Conservation (phyloP, 768 basidiomycete genomes). For the Galerina sulciceps region DNA sequence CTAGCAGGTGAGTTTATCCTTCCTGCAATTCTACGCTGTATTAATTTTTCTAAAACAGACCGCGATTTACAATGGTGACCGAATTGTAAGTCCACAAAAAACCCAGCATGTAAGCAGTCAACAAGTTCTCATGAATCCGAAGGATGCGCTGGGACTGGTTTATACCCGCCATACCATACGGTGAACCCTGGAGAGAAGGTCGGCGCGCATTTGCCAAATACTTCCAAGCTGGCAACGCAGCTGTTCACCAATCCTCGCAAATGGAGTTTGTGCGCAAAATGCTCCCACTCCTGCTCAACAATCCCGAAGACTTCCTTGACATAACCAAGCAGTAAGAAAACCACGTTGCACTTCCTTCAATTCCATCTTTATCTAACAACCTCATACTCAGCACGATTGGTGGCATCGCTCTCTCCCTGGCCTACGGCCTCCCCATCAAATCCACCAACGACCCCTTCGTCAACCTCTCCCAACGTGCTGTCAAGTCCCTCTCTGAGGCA, state of each 20-base stretch:
- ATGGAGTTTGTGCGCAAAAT: conserved; percentile 18
- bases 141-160: conserved; percentile 24
- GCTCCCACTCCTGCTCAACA: conserved; percentile 10
- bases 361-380: neutral
- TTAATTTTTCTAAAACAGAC: conserved; percentile 1
- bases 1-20: conserved; percentile 15
- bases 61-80: conserved; percentile 30
- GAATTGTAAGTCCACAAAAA: conserved; percentile 8
- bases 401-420: conserved; percentile 30
- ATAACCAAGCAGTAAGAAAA: conserved; percentile 3
- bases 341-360: neutral
- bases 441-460: conserved; percentile 35
- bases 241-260: conserved; percentile 12
- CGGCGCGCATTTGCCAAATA: conserved; percentile 25
- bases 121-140: neutral
- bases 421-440: conserved; percentile 34
- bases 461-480: conserved; percentile 25
- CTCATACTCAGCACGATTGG: conserved; percentile 23
- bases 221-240: conserved; percentile 17
- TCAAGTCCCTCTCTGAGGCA: conserved; percentile 24
- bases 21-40: neutral
- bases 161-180: conserved; percentile 21
- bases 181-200: conserved; percentile 25
- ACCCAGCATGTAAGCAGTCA: too few species aligned
- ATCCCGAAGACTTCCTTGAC: conserved; percentile 6